phyloP scores from a whole-genome alignment of 192 early-diverging fungal genomes.

The Chytriomyces confervae region DNA sequence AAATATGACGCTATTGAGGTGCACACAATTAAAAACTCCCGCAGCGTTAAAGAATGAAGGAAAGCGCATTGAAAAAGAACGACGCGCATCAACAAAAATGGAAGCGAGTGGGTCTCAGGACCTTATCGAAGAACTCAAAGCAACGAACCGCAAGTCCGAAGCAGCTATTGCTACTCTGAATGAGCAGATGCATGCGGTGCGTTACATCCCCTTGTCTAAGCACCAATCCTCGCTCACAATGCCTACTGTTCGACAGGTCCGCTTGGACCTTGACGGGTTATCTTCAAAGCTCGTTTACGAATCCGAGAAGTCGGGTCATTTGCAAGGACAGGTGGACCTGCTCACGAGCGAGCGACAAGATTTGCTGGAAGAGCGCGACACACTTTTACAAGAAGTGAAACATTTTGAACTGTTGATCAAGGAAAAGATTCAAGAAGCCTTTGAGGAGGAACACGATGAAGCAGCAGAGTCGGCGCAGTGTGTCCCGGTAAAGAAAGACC shows the following conservation, averaged over 20 bases:
- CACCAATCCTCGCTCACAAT: no score
- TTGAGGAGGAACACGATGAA: background rate
- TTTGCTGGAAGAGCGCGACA: background rate
- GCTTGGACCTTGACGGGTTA: background rate
- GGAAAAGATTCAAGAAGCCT: background rate
- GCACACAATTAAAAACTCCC: background rate
- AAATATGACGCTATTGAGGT: no score
- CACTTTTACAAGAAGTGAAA: background rate
- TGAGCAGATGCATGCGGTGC: background rate
- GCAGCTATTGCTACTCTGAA: background rate
- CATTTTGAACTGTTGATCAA: conserved; percentile 1
- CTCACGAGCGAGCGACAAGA: background rate
- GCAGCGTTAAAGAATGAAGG: background rate
- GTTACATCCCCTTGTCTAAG: background rate
- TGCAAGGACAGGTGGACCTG: background rate
- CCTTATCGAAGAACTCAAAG: background rate
- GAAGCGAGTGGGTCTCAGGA: background rate
- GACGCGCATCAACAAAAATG: background rate
- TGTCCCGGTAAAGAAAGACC: background rate
- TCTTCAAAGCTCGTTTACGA: background rate
- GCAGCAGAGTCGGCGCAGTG: no score
- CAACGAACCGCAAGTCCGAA: background rate
- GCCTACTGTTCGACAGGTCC: background rate
- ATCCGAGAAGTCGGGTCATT: background rate
- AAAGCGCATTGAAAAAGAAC: background rate